Conservation (phyloP, 108 stramenopile species). For the Cyclotella distinguenda region DNA sequence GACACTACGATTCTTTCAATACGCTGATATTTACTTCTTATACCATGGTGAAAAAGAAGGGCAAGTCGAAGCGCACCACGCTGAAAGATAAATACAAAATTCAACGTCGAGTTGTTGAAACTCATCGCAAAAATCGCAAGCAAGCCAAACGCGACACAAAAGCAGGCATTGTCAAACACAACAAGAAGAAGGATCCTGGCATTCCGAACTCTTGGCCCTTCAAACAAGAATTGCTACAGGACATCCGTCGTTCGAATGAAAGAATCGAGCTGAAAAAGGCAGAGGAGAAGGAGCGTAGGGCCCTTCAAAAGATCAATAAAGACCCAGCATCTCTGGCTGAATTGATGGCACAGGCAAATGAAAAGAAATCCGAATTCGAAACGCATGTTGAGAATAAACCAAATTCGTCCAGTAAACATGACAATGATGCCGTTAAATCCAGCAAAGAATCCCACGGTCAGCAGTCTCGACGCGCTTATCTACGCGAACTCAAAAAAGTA, state of each 20-base stretch:
- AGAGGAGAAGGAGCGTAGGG: slow-evolving; percentile 66
- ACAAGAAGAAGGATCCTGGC: slow-evolving; percentile 92
- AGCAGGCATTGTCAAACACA: slow-evolving; percentile 55
- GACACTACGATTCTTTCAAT: too few relatives aligned
- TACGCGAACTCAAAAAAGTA: slow-evolving; percentile 93
- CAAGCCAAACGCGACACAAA: slow-evolving; percentile 84
- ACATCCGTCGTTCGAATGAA: slow-evolving; percentile 78
- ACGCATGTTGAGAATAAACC: slow-evolving; percentile 9
- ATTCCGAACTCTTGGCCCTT: slow-evolving; percentile 99
- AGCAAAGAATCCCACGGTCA: slow-evolving; percentile 44
- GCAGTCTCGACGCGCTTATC: slow-evolving; percentile 68
- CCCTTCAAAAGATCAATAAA: slow-evolving; percentile 16
- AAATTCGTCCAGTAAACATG: too few relatives aligned
- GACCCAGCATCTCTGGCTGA: slow-evolving; percentile 23
- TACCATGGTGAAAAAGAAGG: slow-evolving; percentile 98
- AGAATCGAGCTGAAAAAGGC: slow-evolving; percentile 67
- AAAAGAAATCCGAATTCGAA: slow-evolving; percentile 52
- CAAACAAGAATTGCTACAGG: slow-evolving; percentile 94
- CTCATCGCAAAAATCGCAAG: slow-evolving; percentile 90
- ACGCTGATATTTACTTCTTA: too few relatives aligned
- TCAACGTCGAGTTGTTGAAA: slow-evolving; percentile 88
- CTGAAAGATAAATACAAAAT: slow-evolving; percentile 99
- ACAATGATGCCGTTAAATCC: slow-evolving; percentile 12
- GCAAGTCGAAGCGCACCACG: slow-evolving; percentile 94
- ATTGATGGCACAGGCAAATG: slow-evolving; percentile 40